Percentiles rank a stretch among this genome's conserved stretches.
Evolutionary conservation across 345 rosid species (phyloP).

Genomic region (Populus nigra): DNA sequence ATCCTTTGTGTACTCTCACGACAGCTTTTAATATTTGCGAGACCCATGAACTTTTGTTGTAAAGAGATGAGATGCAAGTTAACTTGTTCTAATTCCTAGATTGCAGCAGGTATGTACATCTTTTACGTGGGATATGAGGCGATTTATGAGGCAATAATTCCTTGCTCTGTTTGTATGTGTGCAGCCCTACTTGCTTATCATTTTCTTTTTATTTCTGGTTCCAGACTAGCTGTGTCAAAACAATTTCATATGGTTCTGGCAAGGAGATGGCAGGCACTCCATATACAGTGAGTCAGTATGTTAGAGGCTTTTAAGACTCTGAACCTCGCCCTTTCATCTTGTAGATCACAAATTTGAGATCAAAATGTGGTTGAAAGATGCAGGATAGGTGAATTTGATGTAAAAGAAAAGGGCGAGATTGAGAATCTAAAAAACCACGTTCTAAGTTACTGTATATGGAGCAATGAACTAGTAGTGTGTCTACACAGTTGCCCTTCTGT

Average conservation of each 20-base stretch:
- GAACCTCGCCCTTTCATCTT: not conserved
- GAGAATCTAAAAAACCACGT: not conserved
- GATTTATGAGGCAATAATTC: not conserved
- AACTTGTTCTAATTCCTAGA: not conserved
- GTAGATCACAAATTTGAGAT: not conserved
- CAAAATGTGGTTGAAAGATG: no score
- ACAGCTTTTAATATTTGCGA: not conserved
- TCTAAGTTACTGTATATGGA: not conserved
- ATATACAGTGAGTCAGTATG: not conserved
- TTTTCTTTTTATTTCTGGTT: not conserved
- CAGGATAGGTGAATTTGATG: not conserved
- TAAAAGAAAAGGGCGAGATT: not conserved
- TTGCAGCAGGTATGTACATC: slow-evolving; percentile 7
- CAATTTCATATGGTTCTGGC: not conserved
- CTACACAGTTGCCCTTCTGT: not conserved
- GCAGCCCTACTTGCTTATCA: not conserved
- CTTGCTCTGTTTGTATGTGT: not conserved
- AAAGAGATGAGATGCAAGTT: slow-evolving; percentile 2
- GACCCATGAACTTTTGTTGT: not conserved
- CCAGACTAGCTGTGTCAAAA: not conserved
- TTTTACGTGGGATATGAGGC: slow-evolving; percentile 1
- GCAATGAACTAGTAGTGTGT: not conserved
- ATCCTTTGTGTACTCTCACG: not conserved
- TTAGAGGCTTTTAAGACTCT: not conserved
- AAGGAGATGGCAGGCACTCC: not conserved